These are phyloP conservation scores for Sphagnum fallax DNA, from an alignment of 228 moss, liverwort and hornwort species.

Conservation along the genomic window DNA sequence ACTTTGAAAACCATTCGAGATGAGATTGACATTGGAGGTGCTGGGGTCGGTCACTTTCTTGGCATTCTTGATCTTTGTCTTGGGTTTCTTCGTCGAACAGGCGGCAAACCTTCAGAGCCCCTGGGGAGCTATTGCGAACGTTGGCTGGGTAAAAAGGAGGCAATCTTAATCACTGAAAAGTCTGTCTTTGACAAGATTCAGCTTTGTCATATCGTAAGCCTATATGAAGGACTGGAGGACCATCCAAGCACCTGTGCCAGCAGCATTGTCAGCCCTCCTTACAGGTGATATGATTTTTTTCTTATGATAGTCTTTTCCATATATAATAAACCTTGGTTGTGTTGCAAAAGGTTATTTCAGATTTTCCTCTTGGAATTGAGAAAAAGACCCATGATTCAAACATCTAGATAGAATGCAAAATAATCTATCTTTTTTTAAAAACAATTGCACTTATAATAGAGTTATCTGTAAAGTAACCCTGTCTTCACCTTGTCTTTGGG, in stretches of 20 bases:
- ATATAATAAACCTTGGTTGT: too few relatives aligned
- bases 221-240: slow-evolving; percentile 56
- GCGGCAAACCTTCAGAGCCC: slow-evolving; percentile 30
- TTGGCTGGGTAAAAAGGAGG: slow-evolving; percentile 37
- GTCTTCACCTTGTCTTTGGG: too few relatives aligned
- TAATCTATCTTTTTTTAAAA: too few relatives aligned
- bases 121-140: slow-evolving; percentile 35
- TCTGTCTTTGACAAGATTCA: slow-evolving; percentile 40
- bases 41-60: slow-evolving; percentile 50
- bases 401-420: too few relatives aligned
- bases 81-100: slow-evolving; percentile 43
- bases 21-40: slow-evolving; percentile 40
- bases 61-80: slow-evolving; percentile 50
- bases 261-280: slow-evolving; percentile 39
- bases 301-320: too few relatives aligned
- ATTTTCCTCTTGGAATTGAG: too few relatives aligned
- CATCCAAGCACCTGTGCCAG: slow-evolving; percentile 36
- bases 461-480: too few relatives aligned
- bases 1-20: slow-evolving; percentile 35
- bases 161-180: slow-evolving; percentile 29
- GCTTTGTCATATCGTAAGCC: slow-evolving; percentile 46
- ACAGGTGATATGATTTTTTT: slow-evolving; percentile 17
- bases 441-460: too few relatives aligned
- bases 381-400: too few relatives aligned
- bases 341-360: too few relatives aligned